Percentiles rank a stretch among this genome's conserved stretches.
These are phyloP conservation scores for Tylopilus intermedius DNA, from an alignment of 768 basidiomycete species.

Conservation along the genomic window DNA sequence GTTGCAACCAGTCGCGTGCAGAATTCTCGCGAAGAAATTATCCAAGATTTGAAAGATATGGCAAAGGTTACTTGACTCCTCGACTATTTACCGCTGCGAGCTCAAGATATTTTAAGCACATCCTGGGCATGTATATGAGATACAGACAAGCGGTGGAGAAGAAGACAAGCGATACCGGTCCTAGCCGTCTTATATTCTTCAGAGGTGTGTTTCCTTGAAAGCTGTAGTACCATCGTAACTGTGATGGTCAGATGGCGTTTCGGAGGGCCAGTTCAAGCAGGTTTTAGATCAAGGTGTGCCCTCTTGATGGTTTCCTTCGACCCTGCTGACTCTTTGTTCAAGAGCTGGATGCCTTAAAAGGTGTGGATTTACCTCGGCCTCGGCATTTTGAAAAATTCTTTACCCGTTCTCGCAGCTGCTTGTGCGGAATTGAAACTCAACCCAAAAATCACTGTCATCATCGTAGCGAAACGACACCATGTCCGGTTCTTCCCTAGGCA, in stretches of 20 bases:
- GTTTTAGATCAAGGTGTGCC: constrained; percentile 50
- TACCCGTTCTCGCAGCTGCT: constrained; percentile 43
- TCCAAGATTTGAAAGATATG: constrained; percentile 67
- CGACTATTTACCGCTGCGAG: background rate
- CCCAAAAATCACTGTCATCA: constrained; percentile 67
- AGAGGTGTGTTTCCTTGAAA: constrained; percentile 42
- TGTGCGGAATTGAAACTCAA: constrained; percentile 54
- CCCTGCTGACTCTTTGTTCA: constrained; percentile 3
- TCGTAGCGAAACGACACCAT: constrained; percentile 64
- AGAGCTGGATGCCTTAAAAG: constrained; percentile 59
- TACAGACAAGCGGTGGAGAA: constrained; percentile 57
- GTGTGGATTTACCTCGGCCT: constrained; percentile 31
- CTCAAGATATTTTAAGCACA: constrained; percentile 36
- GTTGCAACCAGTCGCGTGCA: constrained; percentile 59
- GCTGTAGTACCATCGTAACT: constrained; percentile 1
- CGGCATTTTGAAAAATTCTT: background rate
- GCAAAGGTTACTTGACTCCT: constrained; percentile 37
- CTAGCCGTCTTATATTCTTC: constrained; percentile 72
- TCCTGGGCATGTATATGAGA: constrained; percentile 51
- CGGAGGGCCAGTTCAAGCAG: constrained; percentile 49
- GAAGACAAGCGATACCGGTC: constrained; percentile 37
- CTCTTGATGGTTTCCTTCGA: background rate
- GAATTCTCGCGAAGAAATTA: constrained; percentile 67
- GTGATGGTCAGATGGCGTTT: constrained; percentile 43
- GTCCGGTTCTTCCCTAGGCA: constrained; percentile 50